Percentiles rank a stretch among this genome's conserved stretches.
phyloP scores from a whole-genome alignment of 2,329 filamentous ascomycete genomes.

The Ophiostoma ips region DNA sequence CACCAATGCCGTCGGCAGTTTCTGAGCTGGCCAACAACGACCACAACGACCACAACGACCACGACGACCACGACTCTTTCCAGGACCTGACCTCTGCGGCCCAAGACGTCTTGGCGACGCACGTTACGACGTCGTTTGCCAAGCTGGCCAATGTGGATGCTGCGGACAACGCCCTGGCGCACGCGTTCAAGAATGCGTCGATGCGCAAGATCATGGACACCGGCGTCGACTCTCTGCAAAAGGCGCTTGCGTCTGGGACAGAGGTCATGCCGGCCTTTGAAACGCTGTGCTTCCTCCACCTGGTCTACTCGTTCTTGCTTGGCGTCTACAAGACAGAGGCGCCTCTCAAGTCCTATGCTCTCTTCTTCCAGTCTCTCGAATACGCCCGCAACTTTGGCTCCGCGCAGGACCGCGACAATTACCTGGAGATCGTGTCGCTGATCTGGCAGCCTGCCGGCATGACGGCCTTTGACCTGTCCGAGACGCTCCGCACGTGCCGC shows the following conservation, averaged over 20 bases:
- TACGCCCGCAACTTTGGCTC: constrained; percentile 28
- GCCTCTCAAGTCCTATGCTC: constrained; percentile 20
- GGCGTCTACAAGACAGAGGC: constrained; percentile 28
- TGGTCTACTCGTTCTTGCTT: constrained; percentile 36
- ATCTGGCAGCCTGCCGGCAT: constrained; percentile 35
- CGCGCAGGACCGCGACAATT: constrained; percentile 23
- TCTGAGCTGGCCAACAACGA: too few species aligned
- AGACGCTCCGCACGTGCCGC: constrained; percentile 16
- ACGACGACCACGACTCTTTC: neutral
- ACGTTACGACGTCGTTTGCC: constrained; percentile 29
- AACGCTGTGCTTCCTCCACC: constrained; percentile 36
- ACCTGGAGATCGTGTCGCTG: constrained; percentile 28
- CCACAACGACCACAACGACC: neutral
- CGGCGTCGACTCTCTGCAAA: constrained; percentile 28
- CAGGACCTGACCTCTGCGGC: constrained; percentile 27
- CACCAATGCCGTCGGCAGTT: neutral
- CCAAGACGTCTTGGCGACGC: constrained; percentile 32
- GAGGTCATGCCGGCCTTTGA: constrained; percentile 27
- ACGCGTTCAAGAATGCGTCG: constrained; percentile 27
- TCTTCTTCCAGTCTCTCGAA: constrained; percentile 33
- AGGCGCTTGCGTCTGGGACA: constrained; percentile 25
- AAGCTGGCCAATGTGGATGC: constrained; percentile 26
- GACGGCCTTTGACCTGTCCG: constrained; percentile 18
- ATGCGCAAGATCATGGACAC: constrained; percentile 24
- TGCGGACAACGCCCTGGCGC: constrained; percentile 27